Base-by-base conservation (phyloP, 1,139 yeast species). In the Blastobotrys proliferans region DNA sequence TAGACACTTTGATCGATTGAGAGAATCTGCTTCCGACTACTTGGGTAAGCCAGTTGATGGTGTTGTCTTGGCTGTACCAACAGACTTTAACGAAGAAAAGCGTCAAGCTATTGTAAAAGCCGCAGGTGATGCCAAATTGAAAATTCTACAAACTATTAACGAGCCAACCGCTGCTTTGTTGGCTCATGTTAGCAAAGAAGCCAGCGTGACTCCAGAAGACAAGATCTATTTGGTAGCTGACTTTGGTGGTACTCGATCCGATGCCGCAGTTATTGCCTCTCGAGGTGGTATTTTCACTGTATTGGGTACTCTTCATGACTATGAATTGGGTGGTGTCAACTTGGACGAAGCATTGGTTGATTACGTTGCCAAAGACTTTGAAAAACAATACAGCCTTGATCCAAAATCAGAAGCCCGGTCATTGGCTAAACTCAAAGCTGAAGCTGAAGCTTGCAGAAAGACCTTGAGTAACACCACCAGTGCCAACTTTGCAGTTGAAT, bases 181-280 rank as follows among this genome's bases (percentile, higher is more conserved):
- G 55, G 90, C 97, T 6, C 84, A 83, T 57, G 74, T 80, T 50
- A 50, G 55, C 31, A 48, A 51, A 35, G 55, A 56, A 28, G 53
- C 72, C 60, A 53, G 65, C 19, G 65, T 71, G 35, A 73, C 74
- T 47, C 82, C 77, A 45, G 70, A 79, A 55, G 97, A 92, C 67
- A 85, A 82, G 69, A 71, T 86, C 48, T 87, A 83, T 57, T 94
- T 86, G 43, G 96, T 94, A 55, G 94, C 95, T 41, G 98, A 92
- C 67, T 85, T 92, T 60, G 99, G 98, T 65, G 97, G 97, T 63
- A 77, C 88, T 56, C 81, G 98, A 70, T 83, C 95, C 32, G 98
- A 92, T 63, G 97, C 92, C 51, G 96, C 98, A 45, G 92, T 94
- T 43, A 73, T 92, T 59, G 79, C 97, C 37, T 86, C 83, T 49